These are phyloP conservation scores for Cladosporium phlei DNA, from an alignment of 2,329 filamentous ascomycete species.

Conservation along the genomic window DNA sequence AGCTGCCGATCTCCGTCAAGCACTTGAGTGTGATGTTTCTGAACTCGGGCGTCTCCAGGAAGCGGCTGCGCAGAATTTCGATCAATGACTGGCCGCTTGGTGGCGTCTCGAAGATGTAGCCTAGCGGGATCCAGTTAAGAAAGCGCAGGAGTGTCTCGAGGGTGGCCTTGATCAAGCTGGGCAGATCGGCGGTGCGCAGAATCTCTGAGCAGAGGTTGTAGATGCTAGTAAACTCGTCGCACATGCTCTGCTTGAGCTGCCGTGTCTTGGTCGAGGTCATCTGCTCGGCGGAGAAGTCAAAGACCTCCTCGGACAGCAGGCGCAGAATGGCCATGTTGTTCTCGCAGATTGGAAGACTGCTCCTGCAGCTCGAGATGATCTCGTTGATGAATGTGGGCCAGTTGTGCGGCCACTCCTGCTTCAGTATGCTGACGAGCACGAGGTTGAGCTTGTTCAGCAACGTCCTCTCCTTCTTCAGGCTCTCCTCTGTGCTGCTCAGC, in stretches of 20 bases:
- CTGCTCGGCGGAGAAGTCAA: constrained; percentile 96
- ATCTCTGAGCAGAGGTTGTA: constrained; percentile 98
- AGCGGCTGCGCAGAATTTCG: constrained; percentile 85
- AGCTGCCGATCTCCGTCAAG: constrained; percentile 90
- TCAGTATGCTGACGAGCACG: constrained; percentile 92
- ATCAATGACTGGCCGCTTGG: constrained; percentile 61
- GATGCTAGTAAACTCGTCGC: constrained; percentile 95
- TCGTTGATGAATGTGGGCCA: constrained; percentile 99
- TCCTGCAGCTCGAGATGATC: constrained; percentile 94
- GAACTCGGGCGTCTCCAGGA: constrained; percentile 90
- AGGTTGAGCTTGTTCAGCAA: constrained; percentile 98
- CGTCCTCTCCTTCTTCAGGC: constrained; percentile 75
- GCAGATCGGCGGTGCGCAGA: constrained; percentile 79
- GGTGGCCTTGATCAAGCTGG: constrained; percentile 90
- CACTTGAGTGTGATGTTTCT: constrained; percentile 95
- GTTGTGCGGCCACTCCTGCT: constrained; percentile 99
- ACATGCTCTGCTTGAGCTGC: constrained; percentile 98
- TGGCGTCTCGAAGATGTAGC: constrained; percentile 97
- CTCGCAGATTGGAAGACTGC: constrained; percentile 94
- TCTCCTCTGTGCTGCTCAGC: constrained; percentile 84
- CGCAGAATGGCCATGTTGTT: constrained; percentile 99
- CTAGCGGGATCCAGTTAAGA: constrained; percentile 97
- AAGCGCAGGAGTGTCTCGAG: constrained; percentile 93
- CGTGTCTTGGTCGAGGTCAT: constrained; percentile 98
- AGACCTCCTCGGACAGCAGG: constrained; percentile 93